Base-by-base conservation (phyloP, 2,329 filamentous ascomycete species). In the Scedosporium dehoogii region DNA sequence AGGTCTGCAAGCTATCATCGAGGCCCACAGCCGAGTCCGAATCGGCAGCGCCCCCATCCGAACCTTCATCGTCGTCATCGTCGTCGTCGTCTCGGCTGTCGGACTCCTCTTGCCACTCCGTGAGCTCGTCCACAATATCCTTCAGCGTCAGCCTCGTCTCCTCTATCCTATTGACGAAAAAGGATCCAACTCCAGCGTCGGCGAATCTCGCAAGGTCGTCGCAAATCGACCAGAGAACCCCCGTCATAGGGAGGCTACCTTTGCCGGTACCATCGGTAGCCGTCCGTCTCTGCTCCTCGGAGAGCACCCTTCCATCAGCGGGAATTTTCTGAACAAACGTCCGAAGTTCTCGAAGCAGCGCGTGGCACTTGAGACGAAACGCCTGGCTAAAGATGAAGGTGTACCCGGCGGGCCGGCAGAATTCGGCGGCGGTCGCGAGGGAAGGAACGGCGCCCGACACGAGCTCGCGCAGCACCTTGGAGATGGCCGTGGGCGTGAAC, bases 61-160 rank as follows among this genome's bases (percentile, higher is more conserved):
- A 38, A 10, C 12, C 62, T 7, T 73, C 77, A 63, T 70, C 78
- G 1, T 85, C 78, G 41, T 75, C 78, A 1, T 85, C 78, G 41
- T 75, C 79, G 0, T 81, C 77, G 14, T 82, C 81, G 1, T 85
- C 85, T 0, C 85, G 85, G 3, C 85, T 83, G 0, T 82, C 81
- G 9, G 84, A 82, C 68, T 91, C 88, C 1, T 91, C 89, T 21
- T 87, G 85, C 91, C 92, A 97, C 68, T 93, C 91, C 71, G 91
- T 90, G 66, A 97, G 73, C 75, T 97, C 93, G 65, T 90, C 85
- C 67, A 96, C 83, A 0, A 91, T 89, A 75, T 97, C 93, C 68
- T 90, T 84, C 25, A 97, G 77, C 2, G 89, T 84, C 62, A 90
- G 90, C 48, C 85, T 79, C 74, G 88, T 90, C 71, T 92, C 81